Base-by-base conservation (phyloP, 2,329 filamentous ascomycete genomes). In the Penicillium verrucosum region DNA sequence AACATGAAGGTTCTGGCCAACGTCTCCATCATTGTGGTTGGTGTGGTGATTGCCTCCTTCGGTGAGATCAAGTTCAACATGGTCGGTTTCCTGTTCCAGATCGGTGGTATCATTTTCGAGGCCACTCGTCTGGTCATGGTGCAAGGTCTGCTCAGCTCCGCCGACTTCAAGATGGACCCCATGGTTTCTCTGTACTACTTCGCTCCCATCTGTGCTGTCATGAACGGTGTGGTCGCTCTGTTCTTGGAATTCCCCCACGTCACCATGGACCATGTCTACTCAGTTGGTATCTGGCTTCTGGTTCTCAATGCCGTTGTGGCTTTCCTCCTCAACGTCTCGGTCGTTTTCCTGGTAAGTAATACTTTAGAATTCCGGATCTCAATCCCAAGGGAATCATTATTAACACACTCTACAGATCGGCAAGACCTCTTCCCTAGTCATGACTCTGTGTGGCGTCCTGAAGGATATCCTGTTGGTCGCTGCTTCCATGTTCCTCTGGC, bases 31-130 rank as follows among this genome's bases (percentile, higher is more conserved):
- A 99, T 99, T 68, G 94, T 97, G 51, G 76, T 97, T 51, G 94
- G 94, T 81, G 92, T 97, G 66, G 81, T 97, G 64, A 91, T 99
- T 70, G 94, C 94, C 48, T 96, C 93, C 1, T 85, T 96, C 62
- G 94, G 94, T 69, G 94, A 99, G 80, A 95, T 99, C 76, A 87
- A 92, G 73, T 99, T 99, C 73, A 89, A 78, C 66, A 65, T 78
- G 56, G 67, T 83, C 40, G 86, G 86, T 45, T 85, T 89, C 73
- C 60, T 86, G 34, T 88, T 83, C 76, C 90, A 94, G 77, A 72
- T 88, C 52, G 87, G 82, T 58, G 90, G 89, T 62, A 89, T 92
- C 64, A 72, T 88, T 49, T 93, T 92, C 69, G 90, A 95, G 78
- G 89, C 90, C 43, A 82, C 89, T 60, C 87, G 90, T 58, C 79